phyloP scores from a whole-genome alignment of 208 protist species.

The Chromosphaera perkinsii region DNA sequence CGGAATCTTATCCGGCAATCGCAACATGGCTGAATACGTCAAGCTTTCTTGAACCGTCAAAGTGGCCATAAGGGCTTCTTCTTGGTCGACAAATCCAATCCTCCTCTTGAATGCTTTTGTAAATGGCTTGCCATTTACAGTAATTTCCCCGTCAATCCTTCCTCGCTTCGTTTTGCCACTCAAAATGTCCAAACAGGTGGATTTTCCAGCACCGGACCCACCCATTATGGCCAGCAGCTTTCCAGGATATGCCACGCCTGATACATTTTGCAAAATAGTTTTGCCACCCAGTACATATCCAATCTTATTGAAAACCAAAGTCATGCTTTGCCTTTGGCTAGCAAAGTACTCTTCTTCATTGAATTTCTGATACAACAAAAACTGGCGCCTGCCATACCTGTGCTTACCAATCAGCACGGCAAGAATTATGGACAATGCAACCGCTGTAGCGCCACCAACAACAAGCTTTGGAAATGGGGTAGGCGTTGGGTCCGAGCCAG shows the following conservation, averaged over 20 bases:
- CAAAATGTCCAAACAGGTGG: slow-evolving; percentile 34
- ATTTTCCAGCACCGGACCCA: slow-evolving; percentile 27
- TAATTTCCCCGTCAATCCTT: slow-evolving; percentile 11
- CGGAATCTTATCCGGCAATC: slow-evolving; percentile 14
- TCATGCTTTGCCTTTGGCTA: too few species aligned
- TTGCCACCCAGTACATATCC: too few species aligned
- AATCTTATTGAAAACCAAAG: too few species aligned
- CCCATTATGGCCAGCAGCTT: slow-evolving; percentile 31
- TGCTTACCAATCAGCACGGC: too few species aligned
- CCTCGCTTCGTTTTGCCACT: slow-evolving; percentile 13
- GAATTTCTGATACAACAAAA: too few species aligned
- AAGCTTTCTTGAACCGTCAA: slow-evolving; percentile 25
- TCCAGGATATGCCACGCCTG: slow-evolving; percentile 8
- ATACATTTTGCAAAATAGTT: slow-evolving; percentile 20
- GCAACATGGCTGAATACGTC: slow-evolving; percentile 13
- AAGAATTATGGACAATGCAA: too few species aligned
- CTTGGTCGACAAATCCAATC: slow-evolving; percentile 25
- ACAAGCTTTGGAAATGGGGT: too few species aligned
- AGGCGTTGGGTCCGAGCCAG: too few species aligned
- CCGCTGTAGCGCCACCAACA: too few species aligned
- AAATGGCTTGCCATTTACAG: slow-evolving; percentile 9
- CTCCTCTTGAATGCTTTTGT: slow-evolving; percentile 16
- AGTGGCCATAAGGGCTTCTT: slow-evolving; percentile 13
- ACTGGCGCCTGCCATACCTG: too few species aligned
- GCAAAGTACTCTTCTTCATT: too few species aligned